Conservation (phyloP, 2,329 filamentous ascomycete species). For the Dothistroma septosporum region DNA sequence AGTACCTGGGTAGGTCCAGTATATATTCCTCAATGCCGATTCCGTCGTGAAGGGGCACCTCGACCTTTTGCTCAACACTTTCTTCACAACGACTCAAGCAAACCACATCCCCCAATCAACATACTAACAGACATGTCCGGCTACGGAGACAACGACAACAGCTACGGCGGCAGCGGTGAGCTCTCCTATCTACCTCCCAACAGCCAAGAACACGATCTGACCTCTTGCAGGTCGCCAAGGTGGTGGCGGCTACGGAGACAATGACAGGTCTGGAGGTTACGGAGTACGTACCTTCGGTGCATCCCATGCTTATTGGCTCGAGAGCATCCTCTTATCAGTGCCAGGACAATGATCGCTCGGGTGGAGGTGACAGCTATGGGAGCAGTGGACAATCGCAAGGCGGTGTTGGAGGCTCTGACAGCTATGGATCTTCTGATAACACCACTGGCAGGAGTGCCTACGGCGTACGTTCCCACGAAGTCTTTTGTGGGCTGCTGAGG, state of each 20-base stretch:
- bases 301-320: not conserved
- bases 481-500: not conserved
- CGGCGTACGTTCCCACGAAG: constrained; percentile 1
- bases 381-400: constrained; percentile 6
- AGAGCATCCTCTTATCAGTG: constrained; percentile 1
- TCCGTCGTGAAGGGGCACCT: not conserved
- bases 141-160: constrained; percentile 11
- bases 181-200: not conserved
- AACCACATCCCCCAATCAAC: not conserved
- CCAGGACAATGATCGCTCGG: not conserved
- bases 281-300: constrained; percentile 9
- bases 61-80: not conserved
- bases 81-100: not conserved
- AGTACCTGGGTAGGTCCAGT: not conserved
- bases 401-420: not conserved
- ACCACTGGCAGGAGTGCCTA: constrained; percentile 1
- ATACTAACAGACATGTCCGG: constrained; percentile 1
- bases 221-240: constrained; percentile 4
- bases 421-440: constrained; percentile 4
- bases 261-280: constrained; percentile 6
- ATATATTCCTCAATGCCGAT: not conserved
- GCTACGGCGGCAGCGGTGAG: constrained; percentile 7
- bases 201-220: not conserved
- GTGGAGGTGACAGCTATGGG: constrained; percentile 10
- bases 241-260: constrained; percentile 2